Evolutionary conservation across 2,329 filamentous ascomycete genomes (phyloP), one percentile per base, ranked within the genome.

Genomic region (Zymoseptoria brevis): DNA sequence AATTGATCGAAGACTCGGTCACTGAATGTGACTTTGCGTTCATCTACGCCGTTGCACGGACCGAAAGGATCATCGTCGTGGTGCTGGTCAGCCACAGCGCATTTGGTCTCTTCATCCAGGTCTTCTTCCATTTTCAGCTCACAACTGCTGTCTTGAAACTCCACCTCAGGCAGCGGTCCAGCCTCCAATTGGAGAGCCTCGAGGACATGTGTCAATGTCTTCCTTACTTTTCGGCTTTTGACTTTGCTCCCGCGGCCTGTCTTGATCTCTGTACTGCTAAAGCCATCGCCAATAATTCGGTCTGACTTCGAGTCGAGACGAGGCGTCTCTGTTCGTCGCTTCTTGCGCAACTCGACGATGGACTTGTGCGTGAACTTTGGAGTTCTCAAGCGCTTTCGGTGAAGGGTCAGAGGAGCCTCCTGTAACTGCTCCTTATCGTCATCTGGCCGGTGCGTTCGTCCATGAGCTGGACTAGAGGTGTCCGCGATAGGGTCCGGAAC

Each of bases 161-260:
- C 45, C 2, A 69, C 67, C 3, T 66, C 65, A n/a, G 68, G 69
- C 21, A 71, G 53, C 11, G 67, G 69, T 0, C 69, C 69, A 50
- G 51, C 49, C 49, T 41, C 50, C 13, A 70, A 41, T 13, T 64
- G 50, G 48, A 70, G 50, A 3, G 66, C 45, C 30, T 26, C n/a
- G 50, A 68, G 61, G 9, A 57, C 57, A 13, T 55, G 52, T 26
- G 56, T n/a, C 6, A 62, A 52, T 26, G 54, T 21, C 51, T 35
- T 62, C 4, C 29, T 24, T 8, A 26, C 19, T 24, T 56, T 61
- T 19, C 55, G 55, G 19, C 35, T 21, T 35, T 22, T 54, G n/a
- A 49, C 48, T 45, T 52, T 30, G 0, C 26, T 11, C 8, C 57
- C 45, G 45, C 51, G 58, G 21, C 22, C 52, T 24, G 58, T 30